Evolutionary conservation across 371 early-diverging fungal genomes (phyloP), one percentile per base, ranked within the genome.

Genomic region (Thermomucor indicae-seudaticae): DNA sequence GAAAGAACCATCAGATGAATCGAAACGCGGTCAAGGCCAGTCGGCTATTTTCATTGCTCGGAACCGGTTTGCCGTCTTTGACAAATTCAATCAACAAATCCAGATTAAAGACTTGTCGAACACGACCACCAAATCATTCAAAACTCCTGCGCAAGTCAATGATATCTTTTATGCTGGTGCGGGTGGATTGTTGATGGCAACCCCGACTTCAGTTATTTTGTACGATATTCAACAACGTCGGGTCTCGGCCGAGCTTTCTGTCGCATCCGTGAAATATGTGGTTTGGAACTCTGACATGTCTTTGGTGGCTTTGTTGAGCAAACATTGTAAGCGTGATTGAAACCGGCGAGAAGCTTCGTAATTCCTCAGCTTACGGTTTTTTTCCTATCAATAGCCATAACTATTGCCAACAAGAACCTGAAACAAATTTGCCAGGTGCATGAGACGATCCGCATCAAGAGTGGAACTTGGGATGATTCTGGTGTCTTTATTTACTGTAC

Each of bases 361-460:
- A 5, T 16, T 37, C 12, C 37, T 39, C 6, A 14, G 12, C 10
- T 29, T 41, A 12, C 19, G 19, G 4, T 10, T 25, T 43, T 44
- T 14, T 38, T n/a, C 20, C 20, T 46, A 17, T 49, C 1, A 28
- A 47, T 61, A 82, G 85, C 90, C 12, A 88, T 98, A 49, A 86
- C 87, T 2, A 74, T 98, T 56, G 95, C 92, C 3, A 87, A 80
- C 60, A 91, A 92, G 65, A 72, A 85, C 34, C 72, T 98, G 24
- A 86, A 91, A 54, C 93, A 95, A 64, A 70, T 85, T 14, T 79
- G 88, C 60, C 68, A 86, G 48, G 85, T 96, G 42, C 94, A 96
- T 64, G 99, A 99, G 70, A 94, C 97, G 11, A 96, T 97, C 48
- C 87, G 94, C 57, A 95, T 99, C 73, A 95, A 95, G 79, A 91